A percentile compares a stretch with the other conserved stretches of the same genome.
Evolutionary conservation across 306 rosid genomes (phyloP).

Genomic region (Neltuma alba): DNA sequence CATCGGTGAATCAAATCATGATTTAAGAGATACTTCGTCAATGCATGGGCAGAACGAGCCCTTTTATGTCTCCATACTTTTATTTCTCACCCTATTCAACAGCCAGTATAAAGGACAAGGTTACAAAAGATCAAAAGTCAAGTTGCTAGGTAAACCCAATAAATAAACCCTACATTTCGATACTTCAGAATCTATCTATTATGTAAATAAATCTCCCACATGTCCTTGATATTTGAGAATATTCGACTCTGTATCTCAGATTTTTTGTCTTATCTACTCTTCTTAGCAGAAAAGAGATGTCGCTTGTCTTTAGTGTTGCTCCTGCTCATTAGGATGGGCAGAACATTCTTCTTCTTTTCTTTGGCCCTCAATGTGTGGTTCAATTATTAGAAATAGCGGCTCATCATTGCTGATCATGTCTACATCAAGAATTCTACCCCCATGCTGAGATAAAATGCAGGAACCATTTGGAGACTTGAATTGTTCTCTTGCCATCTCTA

Average conservation of each 20-base stretch:
- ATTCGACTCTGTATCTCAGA: background rate
- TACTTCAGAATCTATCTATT: background rate
- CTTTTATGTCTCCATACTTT: background rate
- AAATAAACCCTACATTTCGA: background rate
- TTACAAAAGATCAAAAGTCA: background rate
- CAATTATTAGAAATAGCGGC: slow-evolving; percentile 21
- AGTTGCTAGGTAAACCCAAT: background rate
- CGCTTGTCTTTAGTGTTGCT: background rate
- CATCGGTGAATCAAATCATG: background rate
- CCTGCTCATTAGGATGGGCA: background rate
- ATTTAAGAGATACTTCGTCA: background rate
- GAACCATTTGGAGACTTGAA: slow-evolving; percentile 1
- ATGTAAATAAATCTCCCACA: background rate
- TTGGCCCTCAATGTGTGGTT: background rate
- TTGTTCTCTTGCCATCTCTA: slow-evolving; percentile 16
- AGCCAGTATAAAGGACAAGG: background rate
- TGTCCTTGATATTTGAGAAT: background rate
- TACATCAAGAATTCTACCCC: slow-evolving; percentile 33
- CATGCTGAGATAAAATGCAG: slow-evolving; percentile 32
- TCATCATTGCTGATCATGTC: slow-evolving; percentile 30
- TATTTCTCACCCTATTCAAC: background rate
- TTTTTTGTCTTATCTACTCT: background rate
- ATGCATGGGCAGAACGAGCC: background rate
- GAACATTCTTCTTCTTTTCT: background rate
- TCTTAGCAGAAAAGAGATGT: background rate